These are phyloP conservation scores for Trichomonas tenax DNA, from an alignment of 208 protist species.

Conservation along the genomic window DNA sequence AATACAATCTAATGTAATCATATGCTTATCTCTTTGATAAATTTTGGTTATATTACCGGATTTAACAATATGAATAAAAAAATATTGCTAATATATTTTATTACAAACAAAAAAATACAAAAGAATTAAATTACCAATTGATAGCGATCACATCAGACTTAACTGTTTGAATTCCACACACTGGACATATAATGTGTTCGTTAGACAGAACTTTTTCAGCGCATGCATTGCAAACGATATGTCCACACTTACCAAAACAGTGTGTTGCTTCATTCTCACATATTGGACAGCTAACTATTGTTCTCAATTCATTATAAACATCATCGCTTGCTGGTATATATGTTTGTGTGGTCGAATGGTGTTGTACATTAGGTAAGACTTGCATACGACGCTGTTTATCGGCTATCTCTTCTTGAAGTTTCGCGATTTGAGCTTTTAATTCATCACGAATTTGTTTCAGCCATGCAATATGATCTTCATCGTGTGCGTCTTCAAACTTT, in stretches of 20 bases:
- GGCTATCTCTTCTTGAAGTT: neutral
- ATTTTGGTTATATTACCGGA: too few species aligned
- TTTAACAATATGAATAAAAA: too few species aligned
- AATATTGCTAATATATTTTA: neutral
- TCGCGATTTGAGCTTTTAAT: neutral
- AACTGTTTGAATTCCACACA: neutral
- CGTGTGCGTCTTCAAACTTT: neutral
- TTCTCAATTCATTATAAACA: neutral
- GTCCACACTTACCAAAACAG: neutral
- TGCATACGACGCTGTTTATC: neutral
- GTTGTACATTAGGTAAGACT: neutral
- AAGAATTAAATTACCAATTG: neutral
- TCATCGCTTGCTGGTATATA: neutral
- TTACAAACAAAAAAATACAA: neutral
- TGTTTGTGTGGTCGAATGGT: neutral
- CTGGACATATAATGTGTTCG: neutral
- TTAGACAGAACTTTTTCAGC: neutral
- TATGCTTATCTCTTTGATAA: too few species aligned
- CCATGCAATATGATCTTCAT: neutral
- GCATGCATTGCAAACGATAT: neutral
- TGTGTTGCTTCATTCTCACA: neutral
- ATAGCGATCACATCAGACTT: neutral
- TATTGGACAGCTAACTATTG: neutral
- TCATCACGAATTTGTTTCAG: neutral
- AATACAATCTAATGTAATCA: too few species aligned